Evolutionary conservation across 805 yeast species (phyloP).

Genomic region (Pichia manshurica): DNA sequence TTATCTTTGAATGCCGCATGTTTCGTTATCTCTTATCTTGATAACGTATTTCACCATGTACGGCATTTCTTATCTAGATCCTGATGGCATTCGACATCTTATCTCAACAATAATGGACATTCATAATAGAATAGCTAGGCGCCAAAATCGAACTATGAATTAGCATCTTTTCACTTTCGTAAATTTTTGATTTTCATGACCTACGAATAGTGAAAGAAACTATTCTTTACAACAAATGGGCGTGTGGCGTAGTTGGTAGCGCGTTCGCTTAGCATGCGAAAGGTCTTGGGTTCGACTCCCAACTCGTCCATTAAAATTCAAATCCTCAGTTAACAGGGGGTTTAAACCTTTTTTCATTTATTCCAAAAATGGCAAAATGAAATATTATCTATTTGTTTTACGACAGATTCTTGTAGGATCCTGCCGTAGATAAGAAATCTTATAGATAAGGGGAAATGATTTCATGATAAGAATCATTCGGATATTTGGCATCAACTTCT

Average conservation of each 20-base stretch:
- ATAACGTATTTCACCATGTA: too few species aligned
- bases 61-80: too few species aligned
- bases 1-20: too few species aligned
- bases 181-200: too few species aligned
- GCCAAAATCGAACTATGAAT: too few species aligned
- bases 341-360: conserved; percentile 23
- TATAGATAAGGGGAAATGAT: background rate
- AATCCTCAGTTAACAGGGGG: background rate
- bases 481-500: too few species aligned
- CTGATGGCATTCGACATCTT: too few species aligned
- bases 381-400: background rate
- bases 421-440: background rate
- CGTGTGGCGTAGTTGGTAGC: conserved; percentile 82
- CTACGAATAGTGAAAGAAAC: too few species aligned
- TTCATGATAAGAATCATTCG: background rate
- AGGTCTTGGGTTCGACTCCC: conserved; percentile 80
- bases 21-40: background rate
- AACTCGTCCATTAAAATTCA: conserved; percentile 50
- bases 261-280: conserved; percentile 78
- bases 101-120: too few species aligned
- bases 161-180: too few species aligned
- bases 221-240: conserved; percentile 33
- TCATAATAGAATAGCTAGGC: too few species aligned
- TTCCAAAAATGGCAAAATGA: too few species aligned
- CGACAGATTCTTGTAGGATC: background rate